Conservation (phyloP, 768 basidiomycete species). For the Termitomyces sp. region DNA sequence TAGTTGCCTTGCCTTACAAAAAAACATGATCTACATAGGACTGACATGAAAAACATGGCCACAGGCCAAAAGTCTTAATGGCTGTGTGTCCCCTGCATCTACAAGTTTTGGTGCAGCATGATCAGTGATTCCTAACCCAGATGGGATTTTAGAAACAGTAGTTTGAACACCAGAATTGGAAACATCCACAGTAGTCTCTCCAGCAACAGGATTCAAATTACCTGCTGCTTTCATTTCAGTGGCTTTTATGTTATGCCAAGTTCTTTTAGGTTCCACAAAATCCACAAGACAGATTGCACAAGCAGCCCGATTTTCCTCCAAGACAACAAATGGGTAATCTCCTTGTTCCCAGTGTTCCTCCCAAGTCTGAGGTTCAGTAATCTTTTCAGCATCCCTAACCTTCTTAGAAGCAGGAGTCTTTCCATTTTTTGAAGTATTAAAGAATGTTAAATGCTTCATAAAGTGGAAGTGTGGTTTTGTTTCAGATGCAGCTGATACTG, state of each 20-base stretch:
- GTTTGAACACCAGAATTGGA: constrained; percentile 4
- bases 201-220: neutral
- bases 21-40: constrained; percentile 4
- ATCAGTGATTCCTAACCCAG: neutral
- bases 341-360: constrained; percentile 76
- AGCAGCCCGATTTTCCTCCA: constrained; percentile 79
- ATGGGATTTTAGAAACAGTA: neutral
- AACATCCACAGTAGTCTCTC: neutral
- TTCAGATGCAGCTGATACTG: constrained; percentile 21
- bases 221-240: neutral
- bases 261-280: constrained; percentile 67
- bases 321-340: constrained; percentile 76
- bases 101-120: constrained; percentile 38
- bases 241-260: constrained; percentile 12
- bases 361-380: constrained; percentile 49
- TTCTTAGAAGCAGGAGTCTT: constrained; percentile 2
- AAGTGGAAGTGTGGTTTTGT: constrained; percentile 53
- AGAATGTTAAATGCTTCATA: constrained; percentile 32
- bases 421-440: constrained; percentile 16
- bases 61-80: constrained; percentile 71
- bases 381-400: constrained; percentile 9
- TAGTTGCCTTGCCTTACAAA: neutral
- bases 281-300: constrained; percentile 86
- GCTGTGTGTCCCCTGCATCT: constrained; percentile 75
- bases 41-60: constrained; percentile 91